These are phyloP conservation scores for Solanum ossicruentum DNA, from an alignment of 257 asterid genomes.

Conservation along the genomic window DNA sequence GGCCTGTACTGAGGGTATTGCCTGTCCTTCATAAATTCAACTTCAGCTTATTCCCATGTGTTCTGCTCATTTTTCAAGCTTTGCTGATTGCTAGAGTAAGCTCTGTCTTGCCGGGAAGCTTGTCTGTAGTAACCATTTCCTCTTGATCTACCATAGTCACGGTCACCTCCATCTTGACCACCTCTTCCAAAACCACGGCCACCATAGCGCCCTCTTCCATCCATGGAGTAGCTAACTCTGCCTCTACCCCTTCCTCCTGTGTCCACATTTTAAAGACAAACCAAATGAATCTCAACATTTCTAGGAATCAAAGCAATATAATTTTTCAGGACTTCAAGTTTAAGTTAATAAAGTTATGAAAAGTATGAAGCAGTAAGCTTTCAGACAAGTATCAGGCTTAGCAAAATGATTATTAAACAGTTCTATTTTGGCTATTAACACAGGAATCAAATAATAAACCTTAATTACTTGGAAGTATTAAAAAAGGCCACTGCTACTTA, in stretches of 20 bases:
- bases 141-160: slow-evolving; percentile 51
- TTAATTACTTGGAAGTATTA: background rate
- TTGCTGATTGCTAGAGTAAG: slow-evolving; percentile 33
- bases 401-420: background rate
- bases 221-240: slow-evolving; percentile 52
- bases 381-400: background rate
- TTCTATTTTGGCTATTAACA: background rate
- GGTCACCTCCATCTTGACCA: slow-evolving; percentile 42
- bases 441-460: background rate
- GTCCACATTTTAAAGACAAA: background rate
- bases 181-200: slow-evolving; percentile 47
- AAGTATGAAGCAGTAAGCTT: background rate
- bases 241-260: slow-evolving; percentile 93
- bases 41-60: slow-evolving; percentile 26
- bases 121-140: slow-evolving; percentile 70
- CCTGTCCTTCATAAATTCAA: slow-evolving; percentile 10
- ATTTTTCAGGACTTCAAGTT: background rate
- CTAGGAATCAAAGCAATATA: background rate
- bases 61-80: slow-evolving; percentile 35
- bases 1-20: slow-evolving; percentile 14
- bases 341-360: background rate
- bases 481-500: background rate
- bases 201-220: slow-evolving; percentile 58
- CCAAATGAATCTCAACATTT: background rate
- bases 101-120: slow-evolving; percentile 43